Conservation (phyloP, 2,329 filamentous ascomycete genomes). For the Triangularia setosa region DNA sequence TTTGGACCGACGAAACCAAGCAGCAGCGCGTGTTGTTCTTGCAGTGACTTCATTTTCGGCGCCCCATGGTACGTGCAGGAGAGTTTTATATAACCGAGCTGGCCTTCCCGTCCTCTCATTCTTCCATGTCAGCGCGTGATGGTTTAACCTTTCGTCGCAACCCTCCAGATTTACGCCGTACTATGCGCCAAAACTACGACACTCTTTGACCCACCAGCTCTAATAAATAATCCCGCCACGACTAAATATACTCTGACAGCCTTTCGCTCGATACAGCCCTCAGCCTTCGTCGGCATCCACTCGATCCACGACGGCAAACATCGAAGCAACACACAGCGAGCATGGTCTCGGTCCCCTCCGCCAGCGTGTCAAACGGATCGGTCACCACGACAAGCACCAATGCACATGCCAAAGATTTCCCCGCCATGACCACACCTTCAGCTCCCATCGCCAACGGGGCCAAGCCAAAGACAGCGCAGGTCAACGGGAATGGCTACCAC, state of each 20-base stretch:
- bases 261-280: neutral
- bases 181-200: conserved; percentile 20
- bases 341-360: conserved; percentile 23
- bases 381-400: conserved; percentile 34
- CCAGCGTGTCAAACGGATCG: conserved; percentile 15
- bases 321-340: conserved; percentile 8
- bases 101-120: neutral
- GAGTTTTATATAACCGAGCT: neutral
- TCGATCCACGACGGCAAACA: neutral
- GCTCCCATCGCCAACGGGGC: conserved; percentile 33
- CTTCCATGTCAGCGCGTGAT: conserved; percentile 6
- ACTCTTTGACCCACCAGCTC: conserved; percentile 15
- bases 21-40: neutral
- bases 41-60: neutral
- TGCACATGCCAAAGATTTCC: conserved; percentile 51
- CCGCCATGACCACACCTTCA: conserved; percentile 37
- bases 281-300: neutral
- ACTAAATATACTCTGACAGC: neutral
- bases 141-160: conserved; percentile 5
- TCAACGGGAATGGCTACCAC: conserved; percentile 52
- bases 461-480: conserved; percentile 48
- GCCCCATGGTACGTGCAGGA: neutral
- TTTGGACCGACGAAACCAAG: neutral
- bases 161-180: conserved; percentile 11
- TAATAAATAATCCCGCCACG: neutral